Base-by-base conservation (phyloP, 768 basidiomycete genomes). In the Mycena epipterygia region DNA sequence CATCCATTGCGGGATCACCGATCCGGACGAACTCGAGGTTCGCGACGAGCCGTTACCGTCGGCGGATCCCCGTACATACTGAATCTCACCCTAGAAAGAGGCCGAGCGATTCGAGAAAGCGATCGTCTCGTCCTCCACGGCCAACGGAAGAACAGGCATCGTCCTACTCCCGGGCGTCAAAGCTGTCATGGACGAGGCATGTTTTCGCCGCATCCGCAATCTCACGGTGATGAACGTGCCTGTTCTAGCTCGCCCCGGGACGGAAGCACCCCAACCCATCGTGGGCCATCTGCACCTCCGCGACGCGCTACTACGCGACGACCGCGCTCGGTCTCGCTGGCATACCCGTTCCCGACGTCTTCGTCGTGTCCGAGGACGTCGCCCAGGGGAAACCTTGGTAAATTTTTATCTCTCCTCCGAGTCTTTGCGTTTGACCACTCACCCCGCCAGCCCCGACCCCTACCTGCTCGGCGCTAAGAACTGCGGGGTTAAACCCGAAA, bases 251-350 rank as follows among this genome's bases (percentile, higher is more conserved):
- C 39, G 81, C 75, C 17, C 72, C 81, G 42, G 74, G 75, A 35
- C 76, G 81, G 44, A 74, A 76, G 66, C 76, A 82, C 8, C 89
- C 91, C 11, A 88, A 88, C 21, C 91, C 93, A 23, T 84, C 85
- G 30, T 98, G 95, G 95, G 91, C 94, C 0, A 92, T 98, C 74
- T 95, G 94, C 80, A 97, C 96, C 35, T 91, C 92, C 77, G 95
- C 96, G 0, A 96, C 95, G 21, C 86, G 86, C 53, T 79, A 75
- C 23, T 97, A 98, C 79, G 95, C 95, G 17, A 79, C 85, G 2
- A 85, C 89, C 33, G 95, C 95, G 13, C 85, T 97, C 57, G 81
- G 80, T 21, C 87, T 88, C 27, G 90, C 92, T 55, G 88, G 86
- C 2, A 85, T 97, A 60, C 88, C 89, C n/a, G 77, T 86, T 16